Conservation (phyloP, 345 rosid species). For the Eucalyptus erythrocorys region DNA sequence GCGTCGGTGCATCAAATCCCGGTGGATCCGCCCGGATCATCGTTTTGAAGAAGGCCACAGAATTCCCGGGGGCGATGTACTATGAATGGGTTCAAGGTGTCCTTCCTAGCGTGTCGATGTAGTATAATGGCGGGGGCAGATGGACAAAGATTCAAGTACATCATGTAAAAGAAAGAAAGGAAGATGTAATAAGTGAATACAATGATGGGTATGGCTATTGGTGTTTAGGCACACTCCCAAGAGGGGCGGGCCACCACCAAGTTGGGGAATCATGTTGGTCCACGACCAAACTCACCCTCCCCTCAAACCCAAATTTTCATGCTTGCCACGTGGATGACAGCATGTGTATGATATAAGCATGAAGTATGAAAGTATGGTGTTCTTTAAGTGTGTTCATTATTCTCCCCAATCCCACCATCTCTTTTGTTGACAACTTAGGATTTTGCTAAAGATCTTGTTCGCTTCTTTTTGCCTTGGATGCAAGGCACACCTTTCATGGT, state of each 20-base stretch:
- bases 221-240: conserved; percentile 15
- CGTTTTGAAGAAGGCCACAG: neutral
- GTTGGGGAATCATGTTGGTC: conserved; percentile 12
- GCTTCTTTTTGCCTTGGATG: neutral
- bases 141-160: neutral
- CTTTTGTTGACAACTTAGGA: neutral
- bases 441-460: neutral
- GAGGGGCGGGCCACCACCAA: conserved; percentile 1
- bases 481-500: neutral
- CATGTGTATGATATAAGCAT: conserved; percentile 53
- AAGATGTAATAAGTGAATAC: neutral
- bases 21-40: neutral
- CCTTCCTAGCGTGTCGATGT: neutral
- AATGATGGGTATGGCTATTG: conserved; percentile 10
- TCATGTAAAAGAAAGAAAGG: neutral
- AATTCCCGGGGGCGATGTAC: neutral
- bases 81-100: neutral
- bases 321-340: conserved; percentile 41
- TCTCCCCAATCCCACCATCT: neutral
- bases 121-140: neutral
- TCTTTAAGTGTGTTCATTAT: neutral
- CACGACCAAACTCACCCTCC: conserved; percentile 35
- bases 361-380: conserved; percentile 29
- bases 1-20: neutral
- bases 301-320: neutral